Conservation (phyloP, 176 grass and related monocot genomes). For the Musa beccarii region DNA sequence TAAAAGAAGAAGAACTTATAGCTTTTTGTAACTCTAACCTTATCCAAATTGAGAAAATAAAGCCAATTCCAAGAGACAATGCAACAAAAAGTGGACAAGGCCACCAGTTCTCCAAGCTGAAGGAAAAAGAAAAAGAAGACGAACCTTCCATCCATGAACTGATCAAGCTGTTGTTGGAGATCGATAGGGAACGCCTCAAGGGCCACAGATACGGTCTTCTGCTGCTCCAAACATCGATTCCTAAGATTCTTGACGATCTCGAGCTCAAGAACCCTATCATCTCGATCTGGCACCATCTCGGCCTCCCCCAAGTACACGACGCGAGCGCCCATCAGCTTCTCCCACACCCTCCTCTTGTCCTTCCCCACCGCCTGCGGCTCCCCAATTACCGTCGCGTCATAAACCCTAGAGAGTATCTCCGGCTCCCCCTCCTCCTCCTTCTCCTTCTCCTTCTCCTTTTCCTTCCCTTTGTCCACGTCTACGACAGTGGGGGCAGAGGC, state of each 20-base stretch:
- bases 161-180: conserved; percentile 77
- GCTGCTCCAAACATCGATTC: conserved; percentile 36
- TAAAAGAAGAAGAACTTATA: no score
- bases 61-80: background rate
- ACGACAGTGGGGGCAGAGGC: conserved; percentile 4
- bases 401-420: conserved; percentile 61
- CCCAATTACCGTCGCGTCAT: conserved; percentile 89
- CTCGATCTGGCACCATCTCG: conserved; percentile 82
- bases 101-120: background rate
- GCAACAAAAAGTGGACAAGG: background rate
- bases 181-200: conserved; percentile 66
- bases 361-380: conserved; percentile 89
- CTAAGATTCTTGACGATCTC: conserved; percentile 73
- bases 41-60: background rate
- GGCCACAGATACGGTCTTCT: conserved; percentile 50
- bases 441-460: conserved; percentile 2
- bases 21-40: background rate
- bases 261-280: conserved; percentile 66
- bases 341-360: conserved; percentile 76
- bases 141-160: conserved; percentile 78
- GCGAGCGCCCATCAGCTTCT: conserved; percentile 86
- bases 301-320: conserved; percentile 90
- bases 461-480: background rate
- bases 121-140: background rate
- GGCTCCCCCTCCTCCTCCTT: conserved; percentile 27